phyloP scores from a whole-genome alignment of 306 rosid species.

The Casuarina equisetifolia region DNA sequence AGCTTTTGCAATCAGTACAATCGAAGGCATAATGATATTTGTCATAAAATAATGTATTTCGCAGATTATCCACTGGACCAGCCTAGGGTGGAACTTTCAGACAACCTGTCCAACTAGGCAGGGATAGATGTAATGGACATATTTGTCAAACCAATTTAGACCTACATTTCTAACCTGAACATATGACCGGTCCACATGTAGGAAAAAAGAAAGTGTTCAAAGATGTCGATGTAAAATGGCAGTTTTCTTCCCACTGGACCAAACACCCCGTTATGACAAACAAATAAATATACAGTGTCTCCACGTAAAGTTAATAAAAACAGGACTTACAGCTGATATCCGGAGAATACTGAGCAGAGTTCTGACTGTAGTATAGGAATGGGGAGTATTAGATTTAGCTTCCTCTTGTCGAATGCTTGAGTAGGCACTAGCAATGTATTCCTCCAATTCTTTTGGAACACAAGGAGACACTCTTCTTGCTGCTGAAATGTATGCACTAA shows the following conservation, averaged over 20 bases:
- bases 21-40: background rate
- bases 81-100: background rate
- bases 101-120: conserved; percentile 1
- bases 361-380: conserved; percentile 93
- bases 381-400: conserved; percentile 83
- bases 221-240: background rate
- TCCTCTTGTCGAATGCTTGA: conserved; percentile 92
- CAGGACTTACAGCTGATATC: conserved; percentile 75
- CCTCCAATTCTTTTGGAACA: conserved; percentile 82
- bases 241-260: background rate
- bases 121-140: background rate
- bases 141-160: background rate
- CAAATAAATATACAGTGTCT: background rate
- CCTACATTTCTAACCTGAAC: background rate
- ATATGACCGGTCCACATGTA: background rate
- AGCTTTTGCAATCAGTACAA: background rate
- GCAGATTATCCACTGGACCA: background rate
- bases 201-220: background rate
- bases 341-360: conserved; percentile 98
- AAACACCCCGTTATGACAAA: background rate
- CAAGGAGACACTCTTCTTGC: conserved; percentile 91
- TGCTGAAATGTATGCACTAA: conserved; percentile 86
- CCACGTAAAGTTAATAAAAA: background rate
- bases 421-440: conserved; percentile 93
- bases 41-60: background rate